Evolutionary conservation across 805 yeast species (phyloP), one percentile per base, ranked within the genome.

Genomic region (Barnettozyma botsteinii): DNA sequence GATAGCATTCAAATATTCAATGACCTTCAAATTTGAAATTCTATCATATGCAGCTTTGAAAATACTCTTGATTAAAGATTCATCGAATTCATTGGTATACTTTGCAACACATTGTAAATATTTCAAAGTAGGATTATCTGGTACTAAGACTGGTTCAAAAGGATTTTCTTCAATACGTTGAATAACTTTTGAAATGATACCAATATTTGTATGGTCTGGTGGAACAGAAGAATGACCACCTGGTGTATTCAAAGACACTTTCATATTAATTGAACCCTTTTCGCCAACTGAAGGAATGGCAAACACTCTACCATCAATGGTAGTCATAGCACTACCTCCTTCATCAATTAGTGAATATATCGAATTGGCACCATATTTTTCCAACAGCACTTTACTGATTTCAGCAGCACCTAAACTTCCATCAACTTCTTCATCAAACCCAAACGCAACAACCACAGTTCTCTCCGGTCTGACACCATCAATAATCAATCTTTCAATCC

Each of bases 151-250:
- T 1, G 79, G 66, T 15, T 62, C 55, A 51, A 65, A 79, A 11
- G 77, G 79, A 40, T 71, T 71, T 20, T 62, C 59, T 56, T 85
- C 91, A 33, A 83, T 68, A 29, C 56, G 50, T 10, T 62, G 53
- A n/a, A 79, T 62, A 41, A 82, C 63, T 46, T 77, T 75, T 1
- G 84, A 66, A 38, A 77, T 57, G 12, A 83, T 66, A 2, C 89
- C 93, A 57, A 85, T 81, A 13, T 80, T 71, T 2, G 89, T 81
- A 57, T 83, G 87, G 35, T 70, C 76, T 1, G 86, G 87, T 1
- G 89, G 88, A 15, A 72, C 58, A 8, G 85, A 78, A 0, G 87
- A 75, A 51, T 82, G 89, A 4, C 89, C 91, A 25, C 89, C 89
- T 12, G 77, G 75, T 19, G 85, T 78, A 15, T 64, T 62, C 31